Percentiles rank a stretch among this genome's conserved stretches.
Evolutionary conservation across 345 rosid genomes (phyloP).

Genomic region (Eutrema heterophyllum): DNA sequence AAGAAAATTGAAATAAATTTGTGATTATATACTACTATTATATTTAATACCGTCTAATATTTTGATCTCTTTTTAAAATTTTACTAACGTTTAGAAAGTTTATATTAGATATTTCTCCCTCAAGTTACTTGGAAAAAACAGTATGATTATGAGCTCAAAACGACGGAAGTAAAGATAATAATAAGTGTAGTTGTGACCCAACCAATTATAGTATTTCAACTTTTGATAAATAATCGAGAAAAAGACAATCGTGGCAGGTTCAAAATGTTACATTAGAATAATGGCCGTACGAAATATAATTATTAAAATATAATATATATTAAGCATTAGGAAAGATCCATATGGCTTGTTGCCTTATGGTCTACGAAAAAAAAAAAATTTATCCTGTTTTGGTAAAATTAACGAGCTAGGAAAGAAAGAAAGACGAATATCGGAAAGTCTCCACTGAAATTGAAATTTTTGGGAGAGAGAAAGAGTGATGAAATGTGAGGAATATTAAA

Average conservation of each 20-base stretch:
- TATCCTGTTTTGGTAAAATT: slow-evolving; percentile 18
- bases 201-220: slow-evolving; percentile 14
- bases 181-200: not conserved
- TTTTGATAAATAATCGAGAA: not conserved
- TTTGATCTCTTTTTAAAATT: too few species aligned
- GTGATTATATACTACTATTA: not conserved
- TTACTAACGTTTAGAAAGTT: not conserved
- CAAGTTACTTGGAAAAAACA: not conserved
- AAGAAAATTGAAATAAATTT: not conserved
- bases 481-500: not conserved
- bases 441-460: slow-evolving; percentile 1
- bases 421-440: not conserved
- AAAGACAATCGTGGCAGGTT: slow-evolving; percentile 11
- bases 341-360: not conserved
- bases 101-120: not conserved
- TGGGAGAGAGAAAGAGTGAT: not conserved
- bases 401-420: slow-evolving; percentile 8
- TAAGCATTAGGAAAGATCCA: not conserved
- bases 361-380: not conserved
- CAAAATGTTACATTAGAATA: slow-evolving; percentile 14
- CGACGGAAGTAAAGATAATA: not conserved
- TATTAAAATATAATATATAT: not conserved
- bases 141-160: not conserved
- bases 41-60: not conserved
- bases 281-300: slow-evolving; percentile 7